Evolutionary conservation across 139 green algal genomes (phyloP).

Genomic region (Chlamydomonas schloesseri): DNA sequence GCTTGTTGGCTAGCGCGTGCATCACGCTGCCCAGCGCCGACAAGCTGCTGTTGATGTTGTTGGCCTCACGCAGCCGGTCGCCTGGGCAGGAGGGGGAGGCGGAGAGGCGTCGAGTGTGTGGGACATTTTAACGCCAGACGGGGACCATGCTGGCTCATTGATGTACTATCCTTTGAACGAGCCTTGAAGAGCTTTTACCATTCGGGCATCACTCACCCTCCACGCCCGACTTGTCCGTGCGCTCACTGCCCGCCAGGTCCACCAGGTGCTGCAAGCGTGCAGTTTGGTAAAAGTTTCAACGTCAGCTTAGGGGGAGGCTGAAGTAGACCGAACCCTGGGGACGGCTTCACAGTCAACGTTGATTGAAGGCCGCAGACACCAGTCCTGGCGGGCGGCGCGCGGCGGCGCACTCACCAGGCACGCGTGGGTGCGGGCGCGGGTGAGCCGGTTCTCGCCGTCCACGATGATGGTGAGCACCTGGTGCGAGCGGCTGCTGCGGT

Average conservation of each 20-base stretch:
- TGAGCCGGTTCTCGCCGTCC: conserved; percentile 64
- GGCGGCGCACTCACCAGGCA: conserved; percentile 54
- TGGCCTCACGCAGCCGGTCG: conserved; percentile 85
- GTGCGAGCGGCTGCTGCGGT: conserved; percentile 70
- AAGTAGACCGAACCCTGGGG: too few species aligned
- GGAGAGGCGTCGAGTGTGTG: too few species aligned
- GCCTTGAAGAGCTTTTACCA: too few species aligned
- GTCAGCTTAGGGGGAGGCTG: too few species aligned
- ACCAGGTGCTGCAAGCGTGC: conserved; percentile 66
- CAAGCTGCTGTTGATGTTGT: conserved; percentile 91
- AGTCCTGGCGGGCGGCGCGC: too few species aligned
- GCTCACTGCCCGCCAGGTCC: conserved; percentile 87
- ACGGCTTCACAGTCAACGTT: too few species aligned
- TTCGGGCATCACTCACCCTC: background rate
- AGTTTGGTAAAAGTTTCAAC: too few species aligned
- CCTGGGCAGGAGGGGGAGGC: conserved; percentile 52
- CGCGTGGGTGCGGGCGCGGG: conserved; percentile 60
- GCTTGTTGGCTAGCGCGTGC: conserved; percentile 78
- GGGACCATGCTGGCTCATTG: too few species aligned
- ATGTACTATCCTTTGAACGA: too few species aligned
- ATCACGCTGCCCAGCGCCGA: conserved; percentile 88
- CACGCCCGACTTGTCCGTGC: conserved; percentile 70
- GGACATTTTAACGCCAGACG: too few species aligned
- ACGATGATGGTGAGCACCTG: conserved; percentile 82
- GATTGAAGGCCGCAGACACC: too few species aligned